Evolutionary conservation across 768 basidiomycete genomes (phyloP).

Genomic region (Podaxis sp.): DNA sequence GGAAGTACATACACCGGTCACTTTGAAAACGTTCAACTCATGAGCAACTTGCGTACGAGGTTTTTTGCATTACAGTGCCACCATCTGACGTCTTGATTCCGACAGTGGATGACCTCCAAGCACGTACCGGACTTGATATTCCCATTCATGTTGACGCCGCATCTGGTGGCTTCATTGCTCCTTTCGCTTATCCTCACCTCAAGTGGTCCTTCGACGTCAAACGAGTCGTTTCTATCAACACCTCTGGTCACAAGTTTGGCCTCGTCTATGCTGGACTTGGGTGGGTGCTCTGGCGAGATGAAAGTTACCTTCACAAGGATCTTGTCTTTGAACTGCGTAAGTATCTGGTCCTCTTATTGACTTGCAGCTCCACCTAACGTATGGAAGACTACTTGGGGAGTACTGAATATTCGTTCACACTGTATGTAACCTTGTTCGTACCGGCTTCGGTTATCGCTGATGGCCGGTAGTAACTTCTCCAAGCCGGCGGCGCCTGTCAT

Average conservation of each 20-base stretch:
- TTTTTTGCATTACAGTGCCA: not conserved
- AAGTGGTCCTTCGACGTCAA: conserved; percentile 59
- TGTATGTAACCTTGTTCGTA: conserved; percentile 26
- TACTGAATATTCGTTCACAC: conserved; percentile 60
- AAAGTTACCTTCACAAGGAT: conserved; percentile 56
- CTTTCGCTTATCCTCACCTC: conserved; percentile 55
- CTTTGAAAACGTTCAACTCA: conserved; percentile 57
- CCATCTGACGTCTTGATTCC: not conserved
- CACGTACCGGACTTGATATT: conserved; percentile 53
- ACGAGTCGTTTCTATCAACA: conserved; percentile 54
- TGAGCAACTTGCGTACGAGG: conserved; percentile 46
- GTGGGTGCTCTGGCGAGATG: conserved; percentile 62
- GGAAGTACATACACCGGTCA: conserved; percentile 60
- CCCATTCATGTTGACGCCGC: conserved; percentile 72
- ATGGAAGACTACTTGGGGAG: conserved; percentile 48
- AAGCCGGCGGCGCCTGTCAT: conserved; percentile 58
- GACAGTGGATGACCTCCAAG: conserved; percentile 51
- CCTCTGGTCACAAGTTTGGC: conserved; percentile 61
- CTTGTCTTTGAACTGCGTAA: conserved; percentile 63
- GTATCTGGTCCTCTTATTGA: conserved; percentile 17
- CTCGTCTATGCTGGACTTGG: conserved; percentile 53
- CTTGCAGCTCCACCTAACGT: not conserved
- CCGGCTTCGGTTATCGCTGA: not conserved
- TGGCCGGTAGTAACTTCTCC: conserved; percentile 44
- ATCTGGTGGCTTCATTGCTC: conserved; percentile 62